Base-by-base conservation (phyloP, 2,329 filamentous ascomycete genomes). In the Exophiala spinifera region DNA sequence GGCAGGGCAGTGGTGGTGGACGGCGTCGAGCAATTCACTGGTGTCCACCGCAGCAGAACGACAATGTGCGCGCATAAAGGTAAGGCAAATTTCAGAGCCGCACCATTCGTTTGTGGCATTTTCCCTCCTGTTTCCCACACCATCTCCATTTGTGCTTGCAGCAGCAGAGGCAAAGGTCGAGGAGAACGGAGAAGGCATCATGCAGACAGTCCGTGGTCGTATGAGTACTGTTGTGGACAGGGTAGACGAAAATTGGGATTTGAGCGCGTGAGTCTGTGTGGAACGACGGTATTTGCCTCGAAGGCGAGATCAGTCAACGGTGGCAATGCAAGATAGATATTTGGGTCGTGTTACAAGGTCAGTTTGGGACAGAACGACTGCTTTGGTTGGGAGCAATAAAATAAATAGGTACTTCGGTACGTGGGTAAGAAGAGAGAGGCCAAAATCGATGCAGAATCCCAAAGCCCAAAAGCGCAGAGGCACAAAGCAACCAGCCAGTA, bases 141-240 rank as follows among this genome's bases (percentile, higher is more conserved):
- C 54, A 42, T 84, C 70, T 78, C 72, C 75, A 66, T 80, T 85
- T 72, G 89, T 87, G 72, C 87, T 87, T 70, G 88, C 87, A 64
- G 88, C 88, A 66, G 88, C 88, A 69, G 88, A 90, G 70, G 88
- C 88, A 75, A 91, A 91, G 79, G 86, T 91, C 65, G 88, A 89
- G 66, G 87, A 85, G 72, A 90, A 81, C 76, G 87, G 85, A 70
- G 85, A 83, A 76, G 86, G 82, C 87, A 90, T 81, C 66, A 63
- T 73, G 51, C 31, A 42, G 34, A 21, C 19, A n/a, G 14, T 14
- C 28, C 14, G 37, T 25, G 43, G 47, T 33, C 28, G 20, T 23
- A 23, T 36, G 31, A 33, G 33, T 23, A 21, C 25, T 47, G 23
- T 34, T 15, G 48, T 49, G 49, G 49, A 52, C 43, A 14, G 20